phyloP scores from a whole-genome alignment of 2,329 filamentous ascomycete genomes.

The Monosporascus sp. region DNA sequence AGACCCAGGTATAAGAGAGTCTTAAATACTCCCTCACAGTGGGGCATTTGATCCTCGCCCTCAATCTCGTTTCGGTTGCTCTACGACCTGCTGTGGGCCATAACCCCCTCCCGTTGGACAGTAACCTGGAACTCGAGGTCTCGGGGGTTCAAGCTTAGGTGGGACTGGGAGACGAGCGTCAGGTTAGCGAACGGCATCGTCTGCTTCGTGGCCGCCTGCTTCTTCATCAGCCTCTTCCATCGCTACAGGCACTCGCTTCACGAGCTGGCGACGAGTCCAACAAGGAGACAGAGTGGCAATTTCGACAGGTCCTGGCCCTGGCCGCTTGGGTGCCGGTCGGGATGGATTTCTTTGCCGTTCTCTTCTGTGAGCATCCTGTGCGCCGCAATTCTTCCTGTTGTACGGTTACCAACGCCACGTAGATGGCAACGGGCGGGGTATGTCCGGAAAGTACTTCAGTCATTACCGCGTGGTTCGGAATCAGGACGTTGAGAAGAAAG shows the following conservation, averaged over 20 bases:
- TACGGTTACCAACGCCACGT: neutral
- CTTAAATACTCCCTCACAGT: constrained; percentile 1
- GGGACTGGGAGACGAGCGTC: constrained; percentile 2
- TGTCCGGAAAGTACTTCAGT: neutral
- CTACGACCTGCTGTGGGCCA: constrained; percentile 5
- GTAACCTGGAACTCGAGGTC: neutral
- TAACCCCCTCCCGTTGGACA: neutral
- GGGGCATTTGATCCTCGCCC: constrained; percentile 7
- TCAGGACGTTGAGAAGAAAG: neutral
- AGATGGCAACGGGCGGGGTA: constrained; percentile 6
- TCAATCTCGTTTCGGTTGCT: constrained; percentile 12
- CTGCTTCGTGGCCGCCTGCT: constrained; percentile 22
- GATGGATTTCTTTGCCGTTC: constrained; percentile 20
- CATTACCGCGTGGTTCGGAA: neutral
- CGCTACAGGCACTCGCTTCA: constrained; percentile 16
- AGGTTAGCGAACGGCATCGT: constrained; percentile 9
- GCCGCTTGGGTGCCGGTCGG: constrained; percentile 24
- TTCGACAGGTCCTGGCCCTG: constrained; percentile 26
- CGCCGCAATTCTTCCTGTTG: neutral
- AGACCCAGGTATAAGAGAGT: constrained; percentile 2
- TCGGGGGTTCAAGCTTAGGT: neutral
- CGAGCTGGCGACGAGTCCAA: constrained; percentile 8
- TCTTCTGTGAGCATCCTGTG: constrained; percentile 17
- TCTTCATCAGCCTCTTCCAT: constrained; percentile 21
- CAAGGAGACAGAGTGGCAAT: constrained; percentile 23